Percentiles rank a stretch among this genome's conserved stretches.
Evolutionary conservation across 768 basidiomycete species (phyloP).

Genomic region (Termitomyces sp.): DNA sequence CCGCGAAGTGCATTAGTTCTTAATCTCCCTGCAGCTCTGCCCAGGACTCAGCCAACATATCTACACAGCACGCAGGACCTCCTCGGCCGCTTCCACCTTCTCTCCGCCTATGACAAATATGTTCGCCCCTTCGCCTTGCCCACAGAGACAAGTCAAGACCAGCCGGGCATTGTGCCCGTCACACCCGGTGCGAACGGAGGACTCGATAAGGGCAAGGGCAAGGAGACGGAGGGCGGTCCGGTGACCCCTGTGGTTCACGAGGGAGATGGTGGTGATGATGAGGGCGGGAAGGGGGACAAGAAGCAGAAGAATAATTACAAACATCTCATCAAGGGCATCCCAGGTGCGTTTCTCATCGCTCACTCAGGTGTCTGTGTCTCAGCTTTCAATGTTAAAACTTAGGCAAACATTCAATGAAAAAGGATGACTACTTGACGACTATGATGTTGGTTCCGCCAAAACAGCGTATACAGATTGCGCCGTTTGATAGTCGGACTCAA

Average conservation of each 20-base stretch:
- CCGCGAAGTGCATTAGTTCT: background rate
- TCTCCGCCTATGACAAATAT: constrained; percentile 77
- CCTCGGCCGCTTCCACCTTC: constrained; percentile 65
- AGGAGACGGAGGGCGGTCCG: constrained; percentile 33
- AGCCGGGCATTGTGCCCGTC: constrained; percentile 12
- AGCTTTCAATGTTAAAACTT: constrained; percentile 7
- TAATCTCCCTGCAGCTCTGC: constrained; percentile 23
- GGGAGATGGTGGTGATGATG: constrained; percentile 54
- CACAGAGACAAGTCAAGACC: constrained; percentile 23
- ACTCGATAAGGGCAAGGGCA: constrained; percentile 49
- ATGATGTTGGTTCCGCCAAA: constrained; percentile 71
- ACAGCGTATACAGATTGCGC: constrained; percentile 57
- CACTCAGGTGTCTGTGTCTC: constrained; percentile 3
- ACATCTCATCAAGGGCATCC: constrained; percentile 71
- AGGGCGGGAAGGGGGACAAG: constrained; percentile 53
- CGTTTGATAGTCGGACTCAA: constrained; percentile 65
- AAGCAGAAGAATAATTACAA: constrained; percentile 78
- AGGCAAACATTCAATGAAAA: constrained; percentile 82
- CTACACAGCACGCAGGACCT: constrained; percentile 79
- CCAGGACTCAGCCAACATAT: constrained; percentile 39
- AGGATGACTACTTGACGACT: constrained; percentile 65
- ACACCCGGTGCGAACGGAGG: constrained; percentile 18
- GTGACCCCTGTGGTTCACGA: constrained; percentile 31
- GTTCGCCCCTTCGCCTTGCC: constrained; percentile 52
- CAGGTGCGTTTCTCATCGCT: constrained; percentile 43